Evolutionary conservation across 1,139 yeast genomes (phyloP).

Genomic region (Taiozyma sp.): DNA sequence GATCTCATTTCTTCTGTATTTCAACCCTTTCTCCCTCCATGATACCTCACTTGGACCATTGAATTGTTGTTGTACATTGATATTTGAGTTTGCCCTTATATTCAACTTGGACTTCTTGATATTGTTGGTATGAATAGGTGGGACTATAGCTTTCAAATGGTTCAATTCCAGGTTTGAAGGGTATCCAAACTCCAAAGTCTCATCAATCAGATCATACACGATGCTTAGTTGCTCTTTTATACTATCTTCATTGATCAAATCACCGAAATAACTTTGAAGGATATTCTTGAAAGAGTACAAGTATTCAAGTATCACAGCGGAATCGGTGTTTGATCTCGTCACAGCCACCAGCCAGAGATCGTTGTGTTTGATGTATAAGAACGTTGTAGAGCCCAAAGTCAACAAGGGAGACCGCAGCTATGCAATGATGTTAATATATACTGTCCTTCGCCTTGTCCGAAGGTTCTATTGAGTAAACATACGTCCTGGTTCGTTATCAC

Average conservation of each 20-base stretch:
- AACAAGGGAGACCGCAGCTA: conserved; percentile 71
- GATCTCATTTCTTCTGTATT: conserved; percentile 79
- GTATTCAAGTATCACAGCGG: conserved; percentile 76
- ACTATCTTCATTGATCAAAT: conserved; percentile 36
- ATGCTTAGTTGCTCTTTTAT: conserved; percentile 59
- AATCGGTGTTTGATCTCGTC: conserved; percentile 84
- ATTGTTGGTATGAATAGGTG: conserved; percentile 5
- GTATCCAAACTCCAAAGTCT: conserved; percentile 75
- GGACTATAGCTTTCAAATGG: conserved; percentile 35
- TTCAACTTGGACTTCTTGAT: neutral
- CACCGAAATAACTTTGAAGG: conserved; percentile 31
- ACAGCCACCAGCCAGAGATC: conserved; percentile 82
- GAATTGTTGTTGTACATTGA: neutral
- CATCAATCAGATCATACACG: conserved; percentile 76
- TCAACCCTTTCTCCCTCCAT: conserved; percentile 73
- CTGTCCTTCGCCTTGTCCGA: too few species aligned
- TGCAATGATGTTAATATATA: too few species aligned
- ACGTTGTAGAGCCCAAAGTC: conserved; percentile 90
- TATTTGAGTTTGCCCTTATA: neutral
- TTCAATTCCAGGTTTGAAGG: conserved; percentile 67
- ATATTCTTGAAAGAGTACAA: conserved; percentile 56
- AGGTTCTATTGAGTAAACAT: conserved; percentile 2
- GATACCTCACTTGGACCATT: conserved; percentile 34
- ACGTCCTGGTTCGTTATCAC: conserved; percentile 63
- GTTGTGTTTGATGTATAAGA: conserved; percentile 70